phyloP scores from a whole-genome alignment of 2,329 filamentous ascomycete genomes.

The Trichoderma sp. region DNA sequence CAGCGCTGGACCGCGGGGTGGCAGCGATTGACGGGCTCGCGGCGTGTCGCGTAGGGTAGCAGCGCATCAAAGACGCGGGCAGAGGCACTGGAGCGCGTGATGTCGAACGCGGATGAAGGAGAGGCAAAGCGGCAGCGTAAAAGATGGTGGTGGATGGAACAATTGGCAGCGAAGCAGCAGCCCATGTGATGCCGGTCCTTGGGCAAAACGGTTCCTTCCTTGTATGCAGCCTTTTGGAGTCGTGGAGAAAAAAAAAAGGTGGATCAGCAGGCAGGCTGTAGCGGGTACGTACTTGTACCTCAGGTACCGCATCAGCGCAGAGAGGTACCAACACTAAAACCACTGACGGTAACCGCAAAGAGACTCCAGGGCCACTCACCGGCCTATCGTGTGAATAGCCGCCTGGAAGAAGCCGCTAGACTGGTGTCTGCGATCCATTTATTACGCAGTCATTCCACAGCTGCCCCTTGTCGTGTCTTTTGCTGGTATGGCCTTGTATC shows the following conservation, averaged over 20 bases:
- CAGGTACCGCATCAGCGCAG: neutral
- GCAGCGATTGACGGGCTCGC: slow-evolving; percentile 4
- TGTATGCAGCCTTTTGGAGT: slow-evolving; percentile 21
- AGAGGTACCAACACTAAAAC: neutral
- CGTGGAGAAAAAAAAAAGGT: slow-evolving; percentile 22
- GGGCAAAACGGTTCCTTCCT: slow-evolving; percentile 26
- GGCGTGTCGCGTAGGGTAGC: slow-evolving; percentile 23
- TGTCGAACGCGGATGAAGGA: neutral
- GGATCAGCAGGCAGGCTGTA: slow-evolving; percentile 31
- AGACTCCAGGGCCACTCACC: neutral
- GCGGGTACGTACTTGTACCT: slow-evolving; percentile 1
- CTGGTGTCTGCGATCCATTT: neutral
- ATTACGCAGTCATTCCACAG: neutral
- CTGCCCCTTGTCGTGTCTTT: neutral
- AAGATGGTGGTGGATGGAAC: slow-evolving; percentile 12
- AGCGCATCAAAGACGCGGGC: slow-evolving; percentile 28
- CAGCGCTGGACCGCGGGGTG: slow-evolving; percentile 9
- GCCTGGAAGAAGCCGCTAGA: neutral
- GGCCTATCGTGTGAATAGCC: slow-evolving; percentile 1
- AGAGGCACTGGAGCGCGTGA: slow-evolving; percentile 21
- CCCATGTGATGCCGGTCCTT: slow-evolving; percentile 35
- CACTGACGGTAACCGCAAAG: neutral
- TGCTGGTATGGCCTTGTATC: neutral
- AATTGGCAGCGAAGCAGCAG: slow-evolving; percentile 27
- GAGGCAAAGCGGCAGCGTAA: neutral